These are phyloP conservation scores for Cyclocybe aegerita DNA, from an alignment of 768 basidiomycete genomes.

Conservation along the genomic window DNA sequence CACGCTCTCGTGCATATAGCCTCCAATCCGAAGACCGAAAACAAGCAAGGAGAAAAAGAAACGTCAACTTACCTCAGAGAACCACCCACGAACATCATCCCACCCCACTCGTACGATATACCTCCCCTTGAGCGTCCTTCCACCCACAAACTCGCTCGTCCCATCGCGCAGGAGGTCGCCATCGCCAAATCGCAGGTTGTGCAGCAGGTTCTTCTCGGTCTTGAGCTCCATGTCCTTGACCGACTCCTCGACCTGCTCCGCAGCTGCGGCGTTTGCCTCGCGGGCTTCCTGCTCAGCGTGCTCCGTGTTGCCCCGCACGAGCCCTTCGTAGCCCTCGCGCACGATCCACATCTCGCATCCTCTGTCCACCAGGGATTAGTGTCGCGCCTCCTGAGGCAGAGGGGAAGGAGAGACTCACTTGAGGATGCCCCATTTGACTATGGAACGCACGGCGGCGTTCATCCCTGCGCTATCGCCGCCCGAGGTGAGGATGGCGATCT, in stretches of 20 bases:
- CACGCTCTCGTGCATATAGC: too few relatives aligned
- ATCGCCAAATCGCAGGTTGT: constrained; percentile 82
- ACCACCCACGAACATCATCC: constrained; percentile 97
- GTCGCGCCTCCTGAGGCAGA: background rate
- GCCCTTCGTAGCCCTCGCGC: constrained; percentile 97
- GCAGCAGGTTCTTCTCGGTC: constrained; percentile 44
- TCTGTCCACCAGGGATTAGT: constrained; percentile 38
- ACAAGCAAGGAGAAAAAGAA: background rate
- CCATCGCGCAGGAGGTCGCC: constrained; percentile 77
- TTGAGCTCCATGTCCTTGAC: constrained; percentile 10
- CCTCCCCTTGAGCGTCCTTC: constrained; percentile 79
- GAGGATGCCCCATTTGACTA: constrained; percentile 90
- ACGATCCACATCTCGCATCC: constrained; percentile 96
- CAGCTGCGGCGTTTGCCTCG: constrained; percentile 19
- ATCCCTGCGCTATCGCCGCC: constrained; percentile 98
- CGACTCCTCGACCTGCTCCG: constrained; percentile 20
- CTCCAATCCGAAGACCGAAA: background rate
- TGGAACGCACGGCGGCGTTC: constrained; percentile 93
- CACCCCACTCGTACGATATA: constrained; percentile 97
- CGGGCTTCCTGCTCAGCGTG: constrained; percentile 17
- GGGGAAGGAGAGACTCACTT: constrained; percentile 50
- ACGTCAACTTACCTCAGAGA: constrained; percentile 64
- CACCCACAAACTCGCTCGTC: constrained; percentile 68
- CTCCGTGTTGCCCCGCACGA: constrained; percentile 85
- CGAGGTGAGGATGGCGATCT: constrained; percentile 91